Evolutionary conservation across 2,329 filamentous ascomycete species (phyloP).

Genomic region (Nannizzia gypsea): DNA sequence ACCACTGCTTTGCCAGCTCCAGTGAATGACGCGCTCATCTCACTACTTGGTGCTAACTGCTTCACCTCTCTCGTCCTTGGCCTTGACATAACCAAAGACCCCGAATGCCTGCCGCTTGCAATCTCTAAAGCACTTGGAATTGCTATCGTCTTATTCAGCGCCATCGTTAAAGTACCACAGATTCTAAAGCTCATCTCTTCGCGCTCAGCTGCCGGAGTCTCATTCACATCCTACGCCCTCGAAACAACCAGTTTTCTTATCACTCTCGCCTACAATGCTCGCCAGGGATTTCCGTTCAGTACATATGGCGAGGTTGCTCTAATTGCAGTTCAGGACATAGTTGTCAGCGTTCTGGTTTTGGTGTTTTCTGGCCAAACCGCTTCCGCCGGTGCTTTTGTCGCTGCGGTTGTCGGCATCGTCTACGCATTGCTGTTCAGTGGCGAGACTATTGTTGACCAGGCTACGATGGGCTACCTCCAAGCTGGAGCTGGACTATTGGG

Average conservation of each 20-base stretch:
- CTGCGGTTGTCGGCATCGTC: slow-evolving; percentile 56
- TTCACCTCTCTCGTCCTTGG: slow-evolving; percentile 78
- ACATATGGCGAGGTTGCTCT: slow-evolving; percentile 92
- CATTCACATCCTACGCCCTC: slow-evolving; percentile 82
- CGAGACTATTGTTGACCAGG: slow-evolving; percentile 51
- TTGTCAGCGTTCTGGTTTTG: slow-evolving; percentile 76
- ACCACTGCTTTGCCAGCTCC: slow-evolving; percentile 62
- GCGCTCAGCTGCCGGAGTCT: slow-evolving; percentile 69
- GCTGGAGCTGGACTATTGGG: slow-evolving; percentile 71
- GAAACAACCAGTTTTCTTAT: slow-evolving; percentile 84
- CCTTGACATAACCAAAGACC: slow-evolving; percentile 60
- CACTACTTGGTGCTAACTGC: slow-evolving; percentile 71
- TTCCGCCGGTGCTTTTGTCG: slow-evolving; percentile 65
- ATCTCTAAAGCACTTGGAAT: slow-evolving; percentile 88
- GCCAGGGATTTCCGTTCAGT: slow-evolving; percentile 86
- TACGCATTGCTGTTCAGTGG: slow-evolving; percentile 56
- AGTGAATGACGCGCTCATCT: slow-evolving; percentile 60
- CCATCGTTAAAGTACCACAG: slow-evolving; percentile 92
- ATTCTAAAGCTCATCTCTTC: slow-evolving; percentile 82
- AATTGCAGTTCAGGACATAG: slow-evolving; percentile 83
- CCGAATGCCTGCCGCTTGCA: slow-evolving; percentile 73
- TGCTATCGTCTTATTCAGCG: slow-evolving; percentile 79
- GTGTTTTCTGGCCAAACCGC: slow-evolving; percentile 61
- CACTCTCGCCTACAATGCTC: slow-evolving; percentile 80
- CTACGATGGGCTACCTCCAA: slow-evolving; percentile 62